These are phyloP conservation scores for Setaria viridis DNA, from an alignment of 202 grass and related monocot species.

Conservation along the genomic window DNA sequence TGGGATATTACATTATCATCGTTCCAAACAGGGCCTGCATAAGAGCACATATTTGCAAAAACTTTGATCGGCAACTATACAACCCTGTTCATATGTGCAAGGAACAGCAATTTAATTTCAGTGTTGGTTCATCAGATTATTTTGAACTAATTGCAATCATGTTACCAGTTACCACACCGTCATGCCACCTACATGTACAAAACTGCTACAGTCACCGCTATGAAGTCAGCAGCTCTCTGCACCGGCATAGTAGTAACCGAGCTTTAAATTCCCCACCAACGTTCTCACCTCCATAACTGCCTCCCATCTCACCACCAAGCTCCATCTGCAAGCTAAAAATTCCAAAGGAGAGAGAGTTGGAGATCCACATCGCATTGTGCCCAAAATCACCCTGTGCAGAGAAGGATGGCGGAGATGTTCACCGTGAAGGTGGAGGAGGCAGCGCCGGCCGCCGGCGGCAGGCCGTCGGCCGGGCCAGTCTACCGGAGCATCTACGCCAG, in stretches of 20 bases:
- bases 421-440: slow-evolving; percentile 82
- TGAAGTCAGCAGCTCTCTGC: neutral
- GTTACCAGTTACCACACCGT: neutral
- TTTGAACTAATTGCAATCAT: neutral
- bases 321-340: neutral
- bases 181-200: neutral
- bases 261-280: slow-evolving; percentile 62
- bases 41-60: too few species aligned
- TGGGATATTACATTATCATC: too few species aligned
- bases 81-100: neutral
- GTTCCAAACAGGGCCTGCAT: too few species aligned
- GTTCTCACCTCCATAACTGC: slow-evolving; percentile 50
- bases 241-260: slow-evolving; percentile 47
- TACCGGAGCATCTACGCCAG: slow-evolving; percentile 83
- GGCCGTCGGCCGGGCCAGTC: slow-evolving; percentile 68
- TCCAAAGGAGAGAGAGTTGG: neutral
- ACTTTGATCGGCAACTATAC: neutral
- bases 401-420: slow-evolving; percentile 62
- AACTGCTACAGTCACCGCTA: neutral
- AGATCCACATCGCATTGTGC: slow-evolving; percentile 44
- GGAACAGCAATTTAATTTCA: neutral
- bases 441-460: slow-evolving; percentile 53
- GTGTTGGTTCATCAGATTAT: neutral
- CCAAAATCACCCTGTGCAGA: neutral
- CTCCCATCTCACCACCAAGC: neutral